Evolutionary conservation across 176 grass and related monocot species (phyloP).

Genomic region (Puya raimondii): DNA sequence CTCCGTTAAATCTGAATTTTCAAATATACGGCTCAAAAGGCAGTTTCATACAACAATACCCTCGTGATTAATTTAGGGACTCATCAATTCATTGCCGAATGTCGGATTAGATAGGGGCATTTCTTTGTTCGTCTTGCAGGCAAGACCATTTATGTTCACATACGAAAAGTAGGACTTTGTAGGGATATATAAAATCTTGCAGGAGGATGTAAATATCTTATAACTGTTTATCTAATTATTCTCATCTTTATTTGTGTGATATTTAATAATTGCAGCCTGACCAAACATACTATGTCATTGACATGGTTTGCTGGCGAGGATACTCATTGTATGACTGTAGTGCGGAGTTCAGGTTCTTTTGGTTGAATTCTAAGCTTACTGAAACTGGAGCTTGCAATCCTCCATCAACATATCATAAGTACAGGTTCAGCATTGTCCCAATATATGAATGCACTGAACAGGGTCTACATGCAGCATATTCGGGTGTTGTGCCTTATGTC

Average conservation of each 20-base stretch:
- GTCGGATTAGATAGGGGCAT: no score
- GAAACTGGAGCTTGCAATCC: conserved; percentile 75
- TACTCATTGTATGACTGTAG: conserved; percentile 89
- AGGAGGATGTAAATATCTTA: neutral
- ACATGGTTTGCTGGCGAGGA: conserved; percentile 93
- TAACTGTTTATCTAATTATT: neutral
- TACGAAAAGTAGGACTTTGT: no score
- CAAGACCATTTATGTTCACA: no score
- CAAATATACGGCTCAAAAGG: no score
- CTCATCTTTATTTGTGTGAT: conserved; percentile 1
- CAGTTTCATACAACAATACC: no score
- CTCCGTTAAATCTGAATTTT: no score
- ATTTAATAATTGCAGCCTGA: conserved; percentile 47
- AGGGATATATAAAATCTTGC: no score
- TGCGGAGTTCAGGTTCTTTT: conserved; percentile 91
- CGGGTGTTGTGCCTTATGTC: conserved; percentile 40
- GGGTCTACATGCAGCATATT: conserved; percentile 79
- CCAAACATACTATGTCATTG: conserved; percentile 91
- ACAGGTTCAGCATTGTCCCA: conserved; percentile 59
- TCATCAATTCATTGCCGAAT: no score
- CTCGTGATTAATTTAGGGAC: no score
- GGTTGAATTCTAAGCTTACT: conserved; percentile 75
- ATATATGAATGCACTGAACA: conserved; percentile 58
- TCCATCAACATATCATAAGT: conserved; percentile 64
- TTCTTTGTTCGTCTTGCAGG: no score